Percentiles rank a stretch among this genome's conserved stretches.
phyloP scores from a whole-genome alignment of 139 green algal genomes.

The Closterium sp. region DNA sequence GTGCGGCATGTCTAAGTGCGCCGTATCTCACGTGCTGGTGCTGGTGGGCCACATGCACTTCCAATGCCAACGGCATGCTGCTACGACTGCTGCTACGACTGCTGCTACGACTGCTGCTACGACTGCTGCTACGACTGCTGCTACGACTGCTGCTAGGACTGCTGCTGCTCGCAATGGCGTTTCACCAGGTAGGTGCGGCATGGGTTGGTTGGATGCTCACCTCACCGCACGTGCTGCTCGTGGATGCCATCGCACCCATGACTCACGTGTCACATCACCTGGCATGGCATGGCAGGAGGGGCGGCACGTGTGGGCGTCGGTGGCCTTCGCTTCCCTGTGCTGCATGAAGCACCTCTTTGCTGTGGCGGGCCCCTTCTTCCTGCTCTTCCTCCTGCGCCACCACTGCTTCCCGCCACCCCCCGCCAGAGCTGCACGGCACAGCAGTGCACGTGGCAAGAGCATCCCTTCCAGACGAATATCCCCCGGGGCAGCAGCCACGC shows the following conservation, averaged over 20 bases:
- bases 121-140: too few relatives aligned
- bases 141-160: too few relatives aligned
- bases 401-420: slow-evolving; percentile 27
- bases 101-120: too few relatives aligned
- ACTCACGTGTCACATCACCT: neutral
- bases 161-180: too few relatives aligned
- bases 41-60: too few relatives aligned
- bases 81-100: too few relatives aligned
- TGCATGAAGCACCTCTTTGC: slow-evolving; percentile 94
- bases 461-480: slow-evolving; percentile 71
- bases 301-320: slow-evolving; percentile 20
- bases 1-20: too few relatives aligned
- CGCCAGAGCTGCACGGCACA: slow-evolving; percentile 35
- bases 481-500: slow-evolving; percentile 48
- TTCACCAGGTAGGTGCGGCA: too few relatives aligned
- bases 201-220: too few relatives aligned
- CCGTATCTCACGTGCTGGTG: too few relatives aligned
- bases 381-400: slow-evolving; percentile 71
- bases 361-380: slow-evolving; percentile 76
- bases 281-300: slow-evolving; percentile 22
- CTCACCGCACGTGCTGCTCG: too few relatives aligned
- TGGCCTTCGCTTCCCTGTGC: slow-evolving; percentile 81
- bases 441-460: neutral
- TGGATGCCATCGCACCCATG: neutral
- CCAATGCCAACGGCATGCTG: too few relatives aligned